Evolutionary conservation across 1,284 basidiomycete species (phyloP), one percentile per base, ranked within the genome.

Genomic region (Flammula alnicola): DNA sequence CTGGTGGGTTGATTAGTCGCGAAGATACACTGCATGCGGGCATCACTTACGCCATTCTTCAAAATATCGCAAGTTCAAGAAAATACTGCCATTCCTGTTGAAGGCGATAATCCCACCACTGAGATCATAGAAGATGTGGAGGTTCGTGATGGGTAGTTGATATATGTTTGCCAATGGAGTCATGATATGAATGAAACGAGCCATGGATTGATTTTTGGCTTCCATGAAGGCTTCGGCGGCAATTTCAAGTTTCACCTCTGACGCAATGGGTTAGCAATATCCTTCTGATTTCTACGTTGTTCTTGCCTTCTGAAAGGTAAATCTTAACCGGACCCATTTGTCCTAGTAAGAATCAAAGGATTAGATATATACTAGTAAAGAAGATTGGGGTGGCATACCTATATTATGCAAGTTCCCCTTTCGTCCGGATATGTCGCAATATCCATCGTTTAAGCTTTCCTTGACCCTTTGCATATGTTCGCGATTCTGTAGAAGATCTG

Each of bases 91-190:
- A 44, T 84, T 86, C 23, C 93, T 78, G 67, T 98, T 99, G 77
- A 98, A 98, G 0, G 95, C 96, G 52, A 98, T 97, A 14, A 89
- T 73, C 1, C 86, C 88, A 1, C 95, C 95, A 5, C 75, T 72
- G 8, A 78, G 64, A 63, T 99, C 95, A 68, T 86, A 89, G 66
- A 98, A 98, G 2, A 99, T 80, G 61, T 95, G 91, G 55, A 98
- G 63, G 47, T 87, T 88, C 0, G 80, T 73, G 12, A 83, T 73
- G 0, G 87, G 82, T 22, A 92, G 75, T 36, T 74, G 72, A 62
- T 88, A 92, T 22, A 90, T 69, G 35, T 74, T 65, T 11, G 80
- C 74, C 12, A 92, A 71, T 0, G 78, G 72, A 3, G 65, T 72
- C 39, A 92, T 75, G 9, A 88, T 70, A 32, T 81, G 73, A 25